Conservation (phyloP, 371 early-diverging fungal genomes). For the Mortierella sp. region DNA sequence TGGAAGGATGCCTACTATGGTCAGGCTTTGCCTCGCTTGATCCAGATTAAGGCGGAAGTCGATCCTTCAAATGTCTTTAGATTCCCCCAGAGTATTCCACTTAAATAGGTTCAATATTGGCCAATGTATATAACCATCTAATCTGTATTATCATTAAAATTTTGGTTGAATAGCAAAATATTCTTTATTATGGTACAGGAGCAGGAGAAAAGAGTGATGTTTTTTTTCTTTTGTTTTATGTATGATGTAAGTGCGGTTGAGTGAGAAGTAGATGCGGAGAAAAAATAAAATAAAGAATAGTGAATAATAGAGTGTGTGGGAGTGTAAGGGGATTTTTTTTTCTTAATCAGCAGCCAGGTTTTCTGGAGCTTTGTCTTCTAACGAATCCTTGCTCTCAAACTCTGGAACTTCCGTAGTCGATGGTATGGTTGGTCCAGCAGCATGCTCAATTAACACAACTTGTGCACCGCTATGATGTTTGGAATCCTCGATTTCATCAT, state of each 20-base stretch:
- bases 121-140: slow-evolving; percentile 2
- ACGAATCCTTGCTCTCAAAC: neutral
- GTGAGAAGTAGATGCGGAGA: slow-evolving; percentile 8
- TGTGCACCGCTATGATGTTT: neutral
- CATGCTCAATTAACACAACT: neutral
- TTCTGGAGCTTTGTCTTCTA: slow-evolving; percentile 1
- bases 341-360: slow-evolving; percentile 1
- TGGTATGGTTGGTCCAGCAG: neutral
- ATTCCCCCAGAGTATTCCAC: slow-evolving; percentile 59
- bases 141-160: too few species aligned
- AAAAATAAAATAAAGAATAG: neutral
- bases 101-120: slow-evolving; percentile 18
- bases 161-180: neutral
- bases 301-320: neutral
- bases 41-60: slow-evolving; percentile 43
- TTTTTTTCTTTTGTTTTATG: neutral
- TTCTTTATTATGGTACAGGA: slow-evolving; percentile 10
- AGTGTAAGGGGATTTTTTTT: neutral
- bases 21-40: slow-evolving; percentile 35
- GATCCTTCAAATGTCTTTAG: slow-evolving; percentile 58
- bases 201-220: neutral
- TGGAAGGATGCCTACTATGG: slow-evolving; percentile 58
- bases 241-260: neutral
- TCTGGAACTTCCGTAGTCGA: neutral
- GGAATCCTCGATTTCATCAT: slow-evolving; percentile 15